Percentiles rank a stretch among this genome's conserved stretches.
These are phyloP conservation scores for Cryptococcus sp. DNA, from an alignment of 1,284 basidiomycete genomes.

Conservation along the genomic window DNA sequence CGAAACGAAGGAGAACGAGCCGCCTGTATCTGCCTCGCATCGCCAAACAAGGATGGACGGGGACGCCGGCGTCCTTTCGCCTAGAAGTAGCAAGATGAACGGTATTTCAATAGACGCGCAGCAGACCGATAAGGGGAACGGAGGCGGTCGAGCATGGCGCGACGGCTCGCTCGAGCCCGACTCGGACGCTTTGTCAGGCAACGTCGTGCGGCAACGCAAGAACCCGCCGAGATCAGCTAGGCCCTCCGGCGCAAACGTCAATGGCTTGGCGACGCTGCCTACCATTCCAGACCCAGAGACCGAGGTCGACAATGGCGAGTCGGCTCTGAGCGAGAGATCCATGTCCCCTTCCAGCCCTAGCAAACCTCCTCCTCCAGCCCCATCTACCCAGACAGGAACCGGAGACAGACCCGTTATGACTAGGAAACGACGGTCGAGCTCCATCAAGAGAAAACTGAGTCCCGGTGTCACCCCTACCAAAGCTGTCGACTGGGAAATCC, in stretches of 20 bases:
- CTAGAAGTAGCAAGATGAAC: neutral
- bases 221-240: conserved; percentile 15
- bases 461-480: conserved; percentile 49
- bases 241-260: conserved; percentile 4
- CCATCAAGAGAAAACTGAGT: conserved; percentile 43
- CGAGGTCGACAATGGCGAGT: conserved; percentile 18
- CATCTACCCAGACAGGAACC: conserved; percentile 35
- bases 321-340: neutral
- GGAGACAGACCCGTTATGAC: conserved; percentile 26
- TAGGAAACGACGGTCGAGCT: conserved; percentile 37
- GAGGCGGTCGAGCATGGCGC: conserved; percentile 15
- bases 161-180: conserved; percentile 22
- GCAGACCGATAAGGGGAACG: conserved; percentile 8
- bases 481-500: conserved; percentile 69
- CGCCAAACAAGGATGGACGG: neutral
- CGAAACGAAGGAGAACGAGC: neutral
- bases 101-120: no score
- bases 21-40: neutral
- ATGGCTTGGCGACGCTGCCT: conserved; percentile 35
- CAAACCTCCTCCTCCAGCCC: conserved; percentile 36
- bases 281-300: conserved; percentile 38
- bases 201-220: conserved; percentile 5
- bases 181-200: conserved; percentile 5
- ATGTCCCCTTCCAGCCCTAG: neutral
- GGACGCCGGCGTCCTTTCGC: neutral